These are phyloP conservation scores for Psilocybe cyanescens DNA, from an alignment of 768 basidiomycete genomes.

Conservation along the genomic window DNA sequence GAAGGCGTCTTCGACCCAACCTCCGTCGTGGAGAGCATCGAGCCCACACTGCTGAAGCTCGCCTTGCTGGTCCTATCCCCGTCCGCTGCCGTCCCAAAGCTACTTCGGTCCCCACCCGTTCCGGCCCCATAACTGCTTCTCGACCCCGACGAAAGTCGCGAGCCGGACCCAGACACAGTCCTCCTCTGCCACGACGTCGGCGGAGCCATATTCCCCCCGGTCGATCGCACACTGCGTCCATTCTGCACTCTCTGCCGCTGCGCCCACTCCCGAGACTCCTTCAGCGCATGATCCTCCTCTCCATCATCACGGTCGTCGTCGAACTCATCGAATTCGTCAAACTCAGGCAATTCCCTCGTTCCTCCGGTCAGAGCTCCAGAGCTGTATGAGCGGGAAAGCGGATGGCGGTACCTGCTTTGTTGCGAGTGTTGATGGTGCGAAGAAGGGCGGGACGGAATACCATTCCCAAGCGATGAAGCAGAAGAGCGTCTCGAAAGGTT, in stretches of 20 bases:
- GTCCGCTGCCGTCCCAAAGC: background rate
- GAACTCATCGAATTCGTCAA: slow-evolving; percentile 18
- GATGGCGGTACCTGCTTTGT: slow-evolving; percentile 23
- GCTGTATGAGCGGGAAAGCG: slow-evolving; percentile 36
- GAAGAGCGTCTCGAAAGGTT: slow-evolving; percentile 53
- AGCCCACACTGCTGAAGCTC: slow-evolving; percentile 36
- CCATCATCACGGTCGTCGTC: slow-evolving; percentile 19
- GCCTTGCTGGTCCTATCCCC: slow-evolving; percentile 13
- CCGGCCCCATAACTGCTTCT: slow-evolving; percentile 3
- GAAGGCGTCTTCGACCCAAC: background rate
- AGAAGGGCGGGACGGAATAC: slow-evolving; percentile 22
- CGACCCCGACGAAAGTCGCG: background rate
- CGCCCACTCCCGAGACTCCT: slow-evolving; percentile 26
- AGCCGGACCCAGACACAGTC: background rate
- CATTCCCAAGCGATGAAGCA: slow-evolving; percentile 37
- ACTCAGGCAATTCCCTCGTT: slow-evolving; percentile 10
- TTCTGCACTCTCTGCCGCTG: slow-evolving; percentile 18
- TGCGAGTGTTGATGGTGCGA: background rate
- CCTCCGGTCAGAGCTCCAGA: slow-evolving; percentile 29
- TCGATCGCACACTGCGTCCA: slow-evolving; percentile 20
- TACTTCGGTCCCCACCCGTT: background rate
- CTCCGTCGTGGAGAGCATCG: slow-evolving; percentile 3
- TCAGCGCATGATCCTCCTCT: slow-evolving; percentile 13
- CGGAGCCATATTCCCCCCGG: slow-evolving; percentile 4
- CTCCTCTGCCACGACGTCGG: slow-evolving; percentile 17